These are phyloP conservation scores for Auriscalpium orientale DNA, from an alignment of 768 basidiomycete species.

Conservation along the genomic window DNA sequence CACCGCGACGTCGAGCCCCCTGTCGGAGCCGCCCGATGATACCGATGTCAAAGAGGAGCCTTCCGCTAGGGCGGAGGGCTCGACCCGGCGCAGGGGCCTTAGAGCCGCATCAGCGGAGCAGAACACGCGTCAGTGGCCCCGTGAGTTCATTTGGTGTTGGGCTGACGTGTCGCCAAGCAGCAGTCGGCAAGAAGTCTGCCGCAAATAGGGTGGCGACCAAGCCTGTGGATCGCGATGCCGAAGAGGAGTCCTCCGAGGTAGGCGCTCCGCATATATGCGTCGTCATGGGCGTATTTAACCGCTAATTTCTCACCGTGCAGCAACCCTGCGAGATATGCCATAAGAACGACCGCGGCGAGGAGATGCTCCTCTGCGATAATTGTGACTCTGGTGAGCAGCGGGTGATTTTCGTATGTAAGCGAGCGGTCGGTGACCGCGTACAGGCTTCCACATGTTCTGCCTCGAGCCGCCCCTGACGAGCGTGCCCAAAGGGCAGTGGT, in stretches of 20 bases:
- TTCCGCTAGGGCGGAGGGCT: slow-evolving; percentile 16
- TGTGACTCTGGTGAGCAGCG: slow-evolving; percentile 62
- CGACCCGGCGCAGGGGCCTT: slow-evolving; percentile 43
- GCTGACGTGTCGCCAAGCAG: not conserved
- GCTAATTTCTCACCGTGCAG: slow-evolving; percentile 26
- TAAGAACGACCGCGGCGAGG: slow-evolving; percentile 78
- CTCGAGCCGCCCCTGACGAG: slow-evolving; percentile 81
- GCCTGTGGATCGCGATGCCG: slow-evolving; percentile 9
- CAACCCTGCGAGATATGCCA: slow-evolving; percentile 92
- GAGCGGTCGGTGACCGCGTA: not conserved
- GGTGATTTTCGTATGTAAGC: not conserved
- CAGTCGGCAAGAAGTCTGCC: slow-evolving; percentile 10
- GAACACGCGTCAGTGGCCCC: slow-evolving; percentile 18
- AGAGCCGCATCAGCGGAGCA: slow-evolving; percentile 48
- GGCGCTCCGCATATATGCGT: not conserved
- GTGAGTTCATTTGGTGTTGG: not conserved
- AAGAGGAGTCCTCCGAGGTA: slow-evolving; percentile 11
- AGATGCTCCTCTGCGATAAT: slow-evolving; percentile 88
- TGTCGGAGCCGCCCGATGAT: slow-evolving; percentile 79
- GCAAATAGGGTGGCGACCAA: slow-evolving; percentile 6
- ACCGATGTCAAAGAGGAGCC: slow-evolving; percentile 52
- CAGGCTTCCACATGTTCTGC: slow-evolving; percentile 96
- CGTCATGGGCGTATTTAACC: slow-evolving; percentile 3
- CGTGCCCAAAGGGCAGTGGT: slow-evolving; percentile 95
- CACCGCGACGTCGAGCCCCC: slow-evolving; percentile 67